A percentile compares a stretch with the other conserved stretches of the same genome.
phyloP scores from a whole-genome alignment of 257 asterid species.

The Apocynum venetum region DNA sequence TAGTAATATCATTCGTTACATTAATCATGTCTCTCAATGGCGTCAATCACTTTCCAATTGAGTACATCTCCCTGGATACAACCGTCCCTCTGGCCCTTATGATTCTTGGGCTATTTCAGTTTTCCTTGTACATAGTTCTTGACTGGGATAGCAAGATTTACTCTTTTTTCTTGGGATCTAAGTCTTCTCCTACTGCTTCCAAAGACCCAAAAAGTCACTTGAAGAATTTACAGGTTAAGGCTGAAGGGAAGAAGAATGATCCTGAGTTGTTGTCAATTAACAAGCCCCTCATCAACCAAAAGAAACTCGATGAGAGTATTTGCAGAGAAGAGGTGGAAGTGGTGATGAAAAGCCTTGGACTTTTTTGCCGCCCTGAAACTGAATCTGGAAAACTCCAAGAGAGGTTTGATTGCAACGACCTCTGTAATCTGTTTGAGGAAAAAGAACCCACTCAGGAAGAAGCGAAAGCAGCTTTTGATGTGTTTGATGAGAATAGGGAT shows the following conservation, averaged over 20 bases:
- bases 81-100: slow-evolving; percentile 15
- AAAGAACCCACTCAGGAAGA: slow-evolving; percentile 40
- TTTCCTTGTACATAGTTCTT: slow-evolving; percentile 24
- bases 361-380: slow-evolving; percentile 18
- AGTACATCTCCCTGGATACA: slow-evolving; percentile 15
- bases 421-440: slow-evolving; percentile 48
- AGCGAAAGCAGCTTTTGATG: slow-evolving; percentile 57
- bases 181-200: slow-evolving; percentile 8
- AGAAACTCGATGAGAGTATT: slow-evolving; percentile 21
- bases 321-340: slow-evolving; percentile 43
- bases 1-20: neutral
- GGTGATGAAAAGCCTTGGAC: slow-evolving; percentile 48
- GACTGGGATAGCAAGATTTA: slow-evolving; percentile 26
- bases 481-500: slow-evolving; percentile 62
- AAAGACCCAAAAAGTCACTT: neutral
- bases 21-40: slow-evolving; percentile 13
- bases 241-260: slow-evolving; percentile 6
- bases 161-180: slow-evolving; percentile 27
- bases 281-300: neutral
- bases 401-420: slow-evolving; percentile 23
- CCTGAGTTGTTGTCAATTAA: neutral
- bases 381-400: slow-evolving; percentile 22
- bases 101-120: slow-evolving; percentile 32
- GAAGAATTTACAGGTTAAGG: neutral
- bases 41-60: slow-evolving; percentile 22